A percentile compares a stretch with the other conserved stretches of the same genome.
phyloP scores from a whole-genome alignment of 257 asterid genomes.

The Solanum boliviense region DNA sequence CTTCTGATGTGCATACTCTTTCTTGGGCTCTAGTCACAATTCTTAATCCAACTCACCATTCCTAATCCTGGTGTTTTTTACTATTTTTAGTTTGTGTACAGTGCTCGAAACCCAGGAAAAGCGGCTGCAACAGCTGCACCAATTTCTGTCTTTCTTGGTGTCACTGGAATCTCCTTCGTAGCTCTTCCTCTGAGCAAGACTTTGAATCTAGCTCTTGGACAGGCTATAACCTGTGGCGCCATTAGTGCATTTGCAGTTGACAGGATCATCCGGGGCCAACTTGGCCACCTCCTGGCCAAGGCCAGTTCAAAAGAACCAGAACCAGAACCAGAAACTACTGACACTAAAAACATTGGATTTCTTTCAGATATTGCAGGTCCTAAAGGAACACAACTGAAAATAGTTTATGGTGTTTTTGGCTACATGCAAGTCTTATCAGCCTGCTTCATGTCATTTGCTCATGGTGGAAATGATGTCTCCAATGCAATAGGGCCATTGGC shows the following conservation, averaged over 20 bases:
- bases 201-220: slow-evolving; percentile 31
- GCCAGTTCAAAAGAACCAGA: slow-evolving; percentile 23
- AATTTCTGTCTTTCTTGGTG: slow-evolving; percentile 73
- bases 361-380: slow-evolving; percentile 92
- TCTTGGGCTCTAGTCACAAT: background rate
- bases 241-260: slow-evolving; percentile 50
- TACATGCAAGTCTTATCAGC: slow-evolving; percentile 89
- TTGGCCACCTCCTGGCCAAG: slow-evolving; percentile 74
- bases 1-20: background rate
- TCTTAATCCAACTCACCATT: background rate
- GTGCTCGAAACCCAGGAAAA: slow-evolving; percentile 91
- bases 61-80: slow-evolving; percentile 24
- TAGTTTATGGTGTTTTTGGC: slow-evolving; percentile 88
- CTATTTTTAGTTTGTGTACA: slow-evolving; percentile 74
- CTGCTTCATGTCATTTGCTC: slow-evolving; percentile 97
- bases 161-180: slow-evolving; percentile 61
- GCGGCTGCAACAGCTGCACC: slow-evolving; percentile 97
- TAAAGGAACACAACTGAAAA: slow-evolving; percentile 70
- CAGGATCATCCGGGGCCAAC: slow-evolving; percentile 56
- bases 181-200: slow-evolving; percentile 75
- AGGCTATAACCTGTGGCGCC: slow-evolving; percentile 63
- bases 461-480: slow-evolving; percentile 96
- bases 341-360: slow-evolving; percentile 36
- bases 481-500: slow-evolving; percentile 92
- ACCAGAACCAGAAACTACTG: slow-evolving; percentile 23